Base-by-base conservation (phyloP, 2,329 filamentous ascomycete genomes). In the Colletotrichum simmondsii region DNA sequence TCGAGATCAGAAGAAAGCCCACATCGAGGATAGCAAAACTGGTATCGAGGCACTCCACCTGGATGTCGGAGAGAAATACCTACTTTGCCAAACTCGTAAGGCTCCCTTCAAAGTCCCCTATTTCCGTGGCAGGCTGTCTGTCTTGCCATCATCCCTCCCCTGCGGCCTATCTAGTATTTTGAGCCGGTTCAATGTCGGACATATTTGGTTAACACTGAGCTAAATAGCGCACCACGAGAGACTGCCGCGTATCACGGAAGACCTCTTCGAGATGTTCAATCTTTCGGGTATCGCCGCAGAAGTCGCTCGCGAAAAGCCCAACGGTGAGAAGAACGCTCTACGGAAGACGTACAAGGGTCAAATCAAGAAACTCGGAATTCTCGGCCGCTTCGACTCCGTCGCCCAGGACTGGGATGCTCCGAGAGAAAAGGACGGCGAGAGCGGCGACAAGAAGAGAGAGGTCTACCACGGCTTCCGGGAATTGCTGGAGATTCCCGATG, bases 261-360 rank as follows among this genome's bases (percentile, higher is more conserved):
- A 92, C 79, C 83, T 92, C 66, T 92, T 89, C 77, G 85, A 88
- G 72, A 84, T 87, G 78, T 92, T 90, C 80, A 84, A 85, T 77
- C 82, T 92, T 75, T 84, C 85, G 60, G 82, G 80, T 65, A 86
- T 92, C 68, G 90, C 91, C 71, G 86, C 87, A 70, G 88, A 91
- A 75, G 90, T 92, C 53, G 91, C 91, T 73, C 87, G 91, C 73
- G 88, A 88, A 65, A 89, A 91, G 78, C 89, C 90, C 16, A 91
- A 91, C 79, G 91, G 91, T 75, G 89, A 91, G 80, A 92, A 92
- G 85, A 92, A 92, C 78, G 89, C 88, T 75, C 84, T 92, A 61
- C 87, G 91, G 30, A 92, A 92, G 79, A 92, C 90, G 19, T 92
- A 92, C 84, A 92, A 92, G 81, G 90, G 90, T 65, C 89, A 92